Base-by-base conservation (phyloP, 73 alveolate genomes). In the Paramecium bursaria region DNA sequence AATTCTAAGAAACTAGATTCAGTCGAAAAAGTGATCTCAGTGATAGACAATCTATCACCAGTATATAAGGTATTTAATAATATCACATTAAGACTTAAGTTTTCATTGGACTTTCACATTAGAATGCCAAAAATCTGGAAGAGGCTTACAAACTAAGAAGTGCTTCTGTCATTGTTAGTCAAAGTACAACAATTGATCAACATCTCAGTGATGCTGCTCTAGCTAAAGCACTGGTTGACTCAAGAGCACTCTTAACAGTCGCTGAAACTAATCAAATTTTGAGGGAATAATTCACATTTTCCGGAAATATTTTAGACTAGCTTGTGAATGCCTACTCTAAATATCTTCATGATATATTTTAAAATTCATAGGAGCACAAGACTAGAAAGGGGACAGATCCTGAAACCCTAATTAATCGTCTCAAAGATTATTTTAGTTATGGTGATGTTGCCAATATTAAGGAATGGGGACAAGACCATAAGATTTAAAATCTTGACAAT, bases 391-490 rank as follows among this genome's bases (percentile, higher is more conserved):
- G 35, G 3, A 7, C 19, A 35, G 77, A 73, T 21, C 82, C 82
- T 14, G 39, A 67, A 2, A 27, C 10, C 1, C 22, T 67, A 14
- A 42, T 67, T 3, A 39, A 76, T 46, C 74, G 75, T 46, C 55
- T 52, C 27, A 55, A 76, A 44, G 85, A 33, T 46, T 82, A 54
- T 25, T 42, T 30, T 23, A 49, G 73, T 17, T 86, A 73, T 55
- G 95, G 95, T 10, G 75, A 75, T 44, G 55, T 54, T 48, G 92
- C 92, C 21, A 86, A 90, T 86, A 77, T 80, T 14, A 80, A 90
- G 39, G 74, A 75, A 25, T 86, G 90, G 76, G 82, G 87, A 0
- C 85, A 86, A 39, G 86, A 74, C 25, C 90, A 90, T 48, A 29
- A 17, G 48, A 67, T 90, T 51, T 50, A 85, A 22, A 50, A 76